Evolutionary conservation across 495 filamentous ascomycete species (phyloP).

Genomic region (Podospora appendiculata): DNA sequence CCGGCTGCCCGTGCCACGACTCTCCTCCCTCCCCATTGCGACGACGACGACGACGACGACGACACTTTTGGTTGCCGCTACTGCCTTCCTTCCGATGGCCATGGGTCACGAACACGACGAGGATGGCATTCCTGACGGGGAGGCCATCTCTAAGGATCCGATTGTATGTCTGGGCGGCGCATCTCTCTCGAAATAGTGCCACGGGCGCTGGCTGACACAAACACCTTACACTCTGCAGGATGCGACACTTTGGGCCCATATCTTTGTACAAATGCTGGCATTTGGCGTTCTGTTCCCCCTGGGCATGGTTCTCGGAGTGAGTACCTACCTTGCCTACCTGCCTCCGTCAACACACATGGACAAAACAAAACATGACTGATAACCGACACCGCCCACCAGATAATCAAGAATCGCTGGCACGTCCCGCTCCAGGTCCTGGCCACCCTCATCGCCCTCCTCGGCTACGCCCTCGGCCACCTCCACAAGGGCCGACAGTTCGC

Average conservation of each 20-base stretch:
- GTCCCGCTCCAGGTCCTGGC: constrained; percentile 79
- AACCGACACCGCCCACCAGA: constrained; percentile 39
- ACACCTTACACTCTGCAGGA: constrained; percentile 43
- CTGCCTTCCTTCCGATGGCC: constrained; percentile 29
- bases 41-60: constrained; percentile 4
- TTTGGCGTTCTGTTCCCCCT: constrained; percentile 90
- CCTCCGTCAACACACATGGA: not conserved
- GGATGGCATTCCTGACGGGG: constrained; percentile 67
- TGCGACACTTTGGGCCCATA: constrained; percentile 85
- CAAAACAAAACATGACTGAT: constrained; percentile 8
- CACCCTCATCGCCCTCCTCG: constrained; percentile 66
- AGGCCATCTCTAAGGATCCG: constrained; percentile 70
- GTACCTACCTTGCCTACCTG: constrained; percentile 15
- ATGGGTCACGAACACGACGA: constrained; percentile 69
- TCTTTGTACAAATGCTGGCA: constrained; percentile 75
- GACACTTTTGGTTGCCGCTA: constrained; percentile 6
- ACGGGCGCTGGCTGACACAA: not conserved
- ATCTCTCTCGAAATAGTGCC: too few relatives aligned
- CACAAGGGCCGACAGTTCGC: constrained; percentile 86
- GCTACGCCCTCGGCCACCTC: constrained; percentile 84
- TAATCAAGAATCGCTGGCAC: constrained; percentile 86
- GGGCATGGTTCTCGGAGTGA: constrained; percentile 91
- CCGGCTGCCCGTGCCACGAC: not conserved
- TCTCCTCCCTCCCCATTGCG: not conserved
- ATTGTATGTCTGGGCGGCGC: constrained; percentile 51